Evolutionary conservation across 78 protist species (phyloP).

Genomic region (Dictyostelium capitatum): DNA sequence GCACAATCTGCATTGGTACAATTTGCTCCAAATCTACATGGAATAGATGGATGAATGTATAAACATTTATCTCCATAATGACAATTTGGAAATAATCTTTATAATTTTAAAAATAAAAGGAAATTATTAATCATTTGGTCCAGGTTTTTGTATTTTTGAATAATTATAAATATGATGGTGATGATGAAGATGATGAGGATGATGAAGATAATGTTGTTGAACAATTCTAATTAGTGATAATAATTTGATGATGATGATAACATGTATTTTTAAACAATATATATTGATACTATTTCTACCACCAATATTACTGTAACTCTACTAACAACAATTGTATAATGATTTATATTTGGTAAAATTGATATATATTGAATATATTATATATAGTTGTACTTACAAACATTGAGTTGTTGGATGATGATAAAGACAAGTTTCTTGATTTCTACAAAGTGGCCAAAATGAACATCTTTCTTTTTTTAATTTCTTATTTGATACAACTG

Average conservation of each 20-base stretch:
- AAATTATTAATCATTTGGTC: too few species aligned
- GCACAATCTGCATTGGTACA: slow-evolving; percentile 72
- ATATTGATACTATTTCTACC: neutral
- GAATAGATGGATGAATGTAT: slow-evolving; percentile 82
- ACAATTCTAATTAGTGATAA: too few species aligned
- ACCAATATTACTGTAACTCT: neutral
- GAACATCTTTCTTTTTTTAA: slow-evolving; percentile 60
- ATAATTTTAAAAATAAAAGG: neutral
- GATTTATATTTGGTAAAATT: neutral
- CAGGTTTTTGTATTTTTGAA: neutral
- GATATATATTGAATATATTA: too few species aligned
- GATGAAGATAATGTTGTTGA: neutral
- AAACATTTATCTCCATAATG: slow-evolving; percentile 79
- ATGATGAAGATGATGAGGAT: neutral
- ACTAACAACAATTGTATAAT: neutral
- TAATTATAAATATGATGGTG: too few species aligned
- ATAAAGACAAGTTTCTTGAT: slow-evolving; percentile 48
- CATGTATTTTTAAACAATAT: too few species aligned
- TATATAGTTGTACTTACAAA: slow-evolving; percentile 24
- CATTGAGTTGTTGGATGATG: slow-evolving; percentile 76
- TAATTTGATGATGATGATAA: too few species aligned
- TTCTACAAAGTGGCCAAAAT: slow-evolving; percentile 76
- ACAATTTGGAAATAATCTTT: slow-evolving; percentile 78
- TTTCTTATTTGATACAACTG: neutral
- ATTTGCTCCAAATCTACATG: slow-evolving; percentile 74